Conservation (phyloP, 2,329 filamentous ascomycete genomes). For the Penicillium sp. region DNA sequence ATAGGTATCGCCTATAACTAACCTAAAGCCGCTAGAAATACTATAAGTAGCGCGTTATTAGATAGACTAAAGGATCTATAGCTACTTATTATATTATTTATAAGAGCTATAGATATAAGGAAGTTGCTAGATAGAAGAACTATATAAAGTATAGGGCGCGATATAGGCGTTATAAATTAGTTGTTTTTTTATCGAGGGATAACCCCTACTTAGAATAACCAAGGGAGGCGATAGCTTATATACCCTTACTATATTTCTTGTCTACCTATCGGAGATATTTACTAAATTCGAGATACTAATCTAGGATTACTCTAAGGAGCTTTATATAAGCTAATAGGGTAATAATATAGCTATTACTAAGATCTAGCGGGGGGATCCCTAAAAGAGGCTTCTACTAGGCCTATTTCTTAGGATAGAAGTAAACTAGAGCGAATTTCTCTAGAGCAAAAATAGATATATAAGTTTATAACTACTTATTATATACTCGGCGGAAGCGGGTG, state of each 20-base stretch:
- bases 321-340: too few species aligned
- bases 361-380: too few species aligned
- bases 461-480: background rate
- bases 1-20: slow-evolving; percentile 3
- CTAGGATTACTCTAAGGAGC: too few species aligned
- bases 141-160: background rate
- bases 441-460: background rate
- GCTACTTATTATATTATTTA: slow-evolving; percentile 1
- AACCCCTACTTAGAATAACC: too few species aligned
- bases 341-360: background rate
- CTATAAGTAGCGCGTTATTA: slow-evolving; percentile 1
- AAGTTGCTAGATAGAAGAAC: background rate
- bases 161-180: too few species aligned
- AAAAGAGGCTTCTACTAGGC: slow-evolving; percentile 3
- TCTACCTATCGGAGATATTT: too few species aligned
- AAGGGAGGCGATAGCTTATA: too few species aligned
- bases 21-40: slow-evolving; percentile 2
- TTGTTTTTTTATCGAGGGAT: too few species aligned
- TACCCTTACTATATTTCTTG: too few species aligned
- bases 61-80: background rate
- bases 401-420: background rate
- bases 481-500: too few species aligned
- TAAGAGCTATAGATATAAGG: background rate
- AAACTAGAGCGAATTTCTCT: background rate
- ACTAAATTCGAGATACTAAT: too few species aligned